Evolutionary conservation across 257 asterid genomes (phyloP).

Genomic region (Perilla frutescens): DNA sequence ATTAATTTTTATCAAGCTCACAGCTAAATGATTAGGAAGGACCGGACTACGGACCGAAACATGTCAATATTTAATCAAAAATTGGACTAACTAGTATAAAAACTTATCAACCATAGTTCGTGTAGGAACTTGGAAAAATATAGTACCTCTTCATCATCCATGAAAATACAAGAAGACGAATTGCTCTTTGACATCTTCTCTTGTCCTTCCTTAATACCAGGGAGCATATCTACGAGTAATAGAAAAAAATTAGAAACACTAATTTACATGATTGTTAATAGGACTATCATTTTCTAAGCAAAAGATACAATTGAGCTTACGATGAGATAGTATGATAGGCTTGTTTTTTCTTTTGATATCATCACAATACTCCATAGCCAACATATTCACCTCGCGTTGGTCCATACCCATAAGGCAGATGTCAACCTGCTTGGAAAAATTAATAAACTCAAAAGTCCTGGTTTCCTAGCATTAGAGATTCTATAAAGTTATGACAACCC

Average conservation of each 20-base stretch:
- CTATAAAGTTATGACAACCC: no score
- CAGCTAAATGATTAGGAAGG: constrained; percentile 11
- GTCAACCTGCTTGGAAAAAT: constrained; percentile 60
- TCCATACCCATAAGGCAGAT: constrained; percentile 92
- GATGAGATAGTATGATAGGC: constrained; percentile 82
- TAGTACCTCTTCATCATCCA: constrained; percentile 93
- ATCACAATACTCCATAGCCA: constrained; percentile 87
- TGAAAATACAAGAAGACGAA: constrained; percentile 72
- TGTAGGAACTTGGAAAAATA: background rate
- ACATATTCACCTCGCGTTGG: constrained; percentile 84
- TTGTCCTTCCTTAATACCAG: constrained; percentile 85
- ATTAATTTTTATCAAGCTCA: constrained; percentile 6
- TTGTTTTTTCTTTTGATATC: constrained; percentile 80
- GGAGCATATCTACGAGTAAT: constrained; percentile 70
- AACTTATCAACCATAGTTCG: constrained; percentile 4
- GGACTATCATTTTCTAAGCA: constrained; percentile 1
- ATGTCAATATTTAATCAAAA: background rate
- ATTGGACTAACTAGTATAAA: constrained; percentile 11
- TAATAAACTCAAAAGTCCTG: background rate
- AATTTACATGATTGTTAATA: background rate
- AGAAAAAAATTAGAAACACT: background rate
- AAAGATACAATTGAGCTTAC: constrained; percentile 43
- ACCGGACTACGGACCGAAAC: background rate
- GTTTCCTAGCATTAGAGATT: no score
- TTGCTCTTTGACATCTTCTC: constrained; percentile 90